phyloP scores from a whole-genome alignment of 139 green algal genomes.

The Pleodorina starrii region DNA sequence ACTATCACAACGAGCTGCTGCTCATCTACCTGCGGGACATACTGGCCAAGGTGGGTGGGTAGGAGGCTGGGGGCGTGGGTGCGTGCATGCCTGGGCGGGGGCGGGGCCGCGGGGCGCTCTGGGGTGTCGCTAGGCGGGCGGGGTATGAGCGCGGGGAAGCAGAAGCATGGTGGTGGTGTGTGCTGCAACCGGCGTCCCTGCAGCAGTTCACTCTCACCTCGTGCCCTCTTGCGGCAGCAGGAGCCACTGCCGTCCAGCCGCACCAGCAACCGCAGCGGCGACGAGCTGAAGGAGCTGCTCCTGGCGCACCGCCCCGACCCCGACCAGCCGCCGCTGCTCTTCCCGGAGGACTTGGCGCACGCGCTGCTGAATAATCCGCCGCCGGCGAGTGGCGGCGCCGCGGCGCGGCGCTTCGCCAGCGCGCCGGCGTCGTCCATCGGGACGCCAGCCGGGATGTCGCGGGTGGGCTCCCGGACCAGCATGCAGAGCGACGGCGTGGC shows the following conservation, averaged over 20 bases:
- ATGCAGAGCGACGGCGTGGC: slow-evolving; percentile 12
- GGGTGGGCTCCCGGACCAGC: background rate
- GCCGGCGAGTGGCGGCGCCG: background rate
- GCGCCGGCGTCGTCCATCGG: background rate
- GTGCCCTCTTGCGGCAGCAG: too few relatives aligned
- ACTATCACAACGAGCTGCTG: slow-evolving; percentile 83
- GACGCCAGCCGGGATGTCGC: background rate
- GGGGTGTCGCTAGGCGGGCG: too few relatives aligned
- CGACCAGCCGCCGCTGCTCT: slow-evolving; percentile 10
- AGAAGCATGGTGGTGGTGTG: too few relatives aligned
- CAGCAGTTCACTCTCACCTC: too few relatives aligned
- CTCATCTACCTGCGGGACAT: slow-evolving; percentile 81
- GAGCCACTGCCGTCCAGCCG: background rate
- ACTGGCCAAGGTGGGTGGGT: slow-evolving; percentile 48
- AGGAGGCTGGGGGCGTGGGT: background rate
- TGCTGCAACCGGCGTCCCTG: too few relatives aligned
- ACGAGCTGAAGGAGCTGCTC: slow-evolving; percentile 17
- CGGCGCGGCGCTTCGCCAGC: background rate
- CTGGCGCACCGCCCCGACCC: slow-evolving; percentile 21
- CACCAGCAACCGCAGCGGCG: slow-evolving; percentile 17
- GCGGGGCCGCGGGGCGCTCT: too few relatives aligned
- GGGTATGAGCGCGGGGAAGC: too few relatives aligned
- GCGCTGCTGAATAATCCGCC: slow-evolving; percentile 1
- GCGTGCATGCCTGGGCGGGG: too few relatives aligned
- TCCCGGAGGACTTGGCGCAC: slow-evolving; percentile 19